These are phyloP conservation scores for Cryphonectria carpinicola DNA, from an alignment of 2,329 filamentous ascomycete genomes.

Conservation along the genomic window DNA sequence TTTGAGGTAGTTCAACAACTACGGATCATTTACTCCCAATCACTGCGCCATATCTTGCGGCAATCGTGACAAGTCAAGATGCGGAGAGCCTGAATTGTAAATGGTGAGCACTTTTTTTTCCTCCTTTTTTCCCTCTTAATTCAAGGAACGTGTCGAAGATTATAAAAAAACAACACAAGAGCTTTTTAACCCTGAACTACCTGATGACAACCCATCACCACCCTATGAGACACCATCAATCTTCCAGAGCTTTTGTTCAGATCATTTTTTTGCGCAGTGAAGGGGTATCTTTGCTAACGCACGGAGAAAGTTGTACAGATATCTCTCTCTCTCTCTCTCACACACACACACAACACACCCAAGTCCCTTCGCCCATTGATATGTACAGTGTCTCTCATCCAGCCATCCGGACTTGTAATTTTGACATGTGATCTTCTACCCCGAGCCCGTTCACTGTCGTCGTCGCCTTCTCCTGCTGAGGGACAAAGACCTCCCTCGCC, in stretches of 20 bases:
- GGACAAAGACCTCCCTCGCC: conserved; percentile 61
- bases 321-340: neutral
- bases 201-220: conserved; percentile 63
- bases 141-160: conserved; percentile 52
- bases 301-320: conserved; percentile 31
- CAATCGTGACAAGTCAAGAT: neutral
- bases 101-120: conserved; percentile 25
- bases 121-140: conserved; percentile 26
- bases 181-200: conserved; percentile 71
- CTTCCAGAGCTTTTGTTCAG: conserved; percentile 29
- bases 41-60: conserved; percentile 5
- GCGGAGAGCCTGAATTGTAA: neutral
- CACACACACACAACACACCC: neutral
- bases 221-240: conserved; percentile 55
- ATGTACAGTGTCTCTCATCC: conserved; percentile 10
- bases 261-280: conserved; percentile 27
- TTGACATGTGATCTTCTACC: neutral
- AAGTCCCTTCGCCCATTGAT: neutral
- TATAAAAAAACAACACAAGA: conserved; percentile 56
- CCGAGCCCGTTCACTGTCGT: neutral
- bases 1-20: conserved; percentile 28
- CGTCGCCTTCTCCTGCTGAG: conserved; percentile 15
- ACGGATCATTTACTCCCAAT: conserved; percentile 28
- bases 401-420: neutral
- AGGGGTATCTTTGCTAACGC: conserved; percentile 47